Evolutionary conservation across 2,329 filamentous ascomycete species (phyloP), one percentile per base, ranked within the genome.

Genomic region (Stagonosporopsis cucurbitacearum): DNA sequence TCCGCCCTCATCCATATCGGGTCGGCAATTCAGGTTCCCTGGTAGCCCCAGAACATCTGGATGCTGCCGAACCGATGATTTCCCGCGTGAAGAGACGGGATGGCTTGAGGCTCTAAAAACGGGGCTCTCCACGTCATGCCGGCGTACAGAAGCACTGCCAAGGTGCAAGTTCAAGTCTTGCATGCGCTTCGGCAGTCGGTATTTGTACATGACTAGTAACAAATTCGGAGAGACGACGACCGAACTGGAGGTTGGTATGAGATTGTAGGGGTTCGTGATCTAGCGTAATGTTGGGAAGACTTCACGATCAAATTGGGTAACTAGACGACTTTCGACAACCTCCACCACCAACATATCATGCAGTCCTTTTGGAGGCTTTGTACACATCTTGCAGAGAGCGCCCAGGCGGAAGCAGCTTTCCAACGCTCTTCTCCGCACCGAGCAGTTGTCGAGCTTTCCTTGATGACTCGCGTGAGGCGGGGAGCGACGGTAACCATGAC

Each of bases 21-120:
- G 25, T 56, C 53, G 47, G 53, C 53, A 33, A 48, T 17, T 48
- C 30, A 32, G n/a, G 17, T 33, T 42, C 25, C 43, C 22, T 39
- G 37, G 23, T 56, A 39, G 23, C 39, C n/a, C 33, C 39, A 28
- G 30, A 32, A n/a, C n/a, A 42, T 8, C 50, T 42, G 23, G 23
- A 43, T 23, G 30, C 43, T 57, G 26, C 44, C 45, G 44, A 58
- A 23, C 66, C 67, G 67, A 68, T 56, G 65, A 65, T 60, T 60
- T n/a, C 13, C 67, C 67, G 64, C 39, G 57, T 44, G 57, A 48
- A 59, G 60, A 64, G 58, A 40, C 39, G 45, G n/a, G 28, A 30
- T 25, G 28, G 47, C 41, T 35, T 50, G 62, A 59, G 54, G 57
- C 54, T 50, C 53, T 20, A 49, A 58, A 37, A 37, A 17, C 17